phyloP scores from a whole-genome alignment of 2,329 filamentous ascomycete species.

The Sporothrix globosa region DNA sequence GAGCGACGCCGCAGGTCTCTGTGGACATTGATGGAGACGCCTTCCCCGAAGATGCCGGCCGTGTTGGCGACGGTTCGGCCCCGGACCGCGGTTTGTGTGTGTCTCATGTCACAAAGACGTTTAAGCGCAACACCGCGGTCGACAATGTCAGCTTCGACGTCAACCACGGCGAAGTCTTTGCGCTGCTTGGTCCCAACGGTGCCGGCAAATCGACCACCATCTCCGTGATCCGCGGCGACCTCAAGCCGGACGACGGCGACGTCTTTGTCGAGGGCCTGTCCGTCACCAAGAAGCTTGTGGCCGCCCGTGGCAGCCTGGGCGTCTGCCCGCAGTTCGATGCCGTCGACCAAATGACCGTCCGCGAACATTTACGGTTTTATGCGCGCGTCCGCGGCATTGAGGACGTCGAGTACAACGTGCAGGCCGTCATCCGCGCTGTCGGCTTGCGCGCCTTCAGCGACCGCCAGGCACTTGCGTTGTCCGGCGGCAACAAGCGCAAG shows the following conservation, averaged over 20 bases:
- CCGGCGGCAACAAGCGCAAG: constrained; percentile 93
- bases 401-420: constrained; percentile 76
- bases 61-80: constrained; percentile 66
- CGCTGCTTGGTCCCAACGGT: constrained; percentile 85
- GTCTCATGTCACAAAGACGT: constrained; percentile 77
- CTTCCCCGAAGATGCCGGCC: constrained; percentile 61
- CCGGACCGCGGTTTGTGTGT: constrained; percentile 76
- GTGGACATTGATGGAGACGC: constrained; percentile 22
- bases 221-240: constrained; percentile 84
- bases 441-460: constrained; percentile 71
- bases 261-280: constrained; percentile 79
- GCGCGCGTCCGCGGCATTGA: constrained; percentile 78
- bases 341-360: constrained; percentile 86
- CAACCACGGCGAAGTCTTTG: constrained; percentile 79
- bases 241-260: constrained; percentile 76
- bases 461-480: constrained; percentile 77
- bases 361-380: constrained; percentile 86
- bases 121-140: constrained; percentile 76
- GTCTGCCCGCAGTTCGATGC: constrained; percentile 90
- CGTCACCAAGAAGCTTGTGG: constrained; percentile 70
- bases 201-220: constrained; percentile 92
- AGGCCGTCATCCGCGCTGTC: constrained; percentile 76
- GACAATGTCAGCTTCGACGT: constrained; percentile 86
- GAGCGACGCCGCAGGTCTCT: constrained; percentile 36
- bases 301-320: constrained; percentile 77